Percentiles rank a stretch among this genome's conserved stretches.
phyloP scores from a whole-genome alignment of 441 rosid genomes.

The Mallotus japonicus region DNA sequence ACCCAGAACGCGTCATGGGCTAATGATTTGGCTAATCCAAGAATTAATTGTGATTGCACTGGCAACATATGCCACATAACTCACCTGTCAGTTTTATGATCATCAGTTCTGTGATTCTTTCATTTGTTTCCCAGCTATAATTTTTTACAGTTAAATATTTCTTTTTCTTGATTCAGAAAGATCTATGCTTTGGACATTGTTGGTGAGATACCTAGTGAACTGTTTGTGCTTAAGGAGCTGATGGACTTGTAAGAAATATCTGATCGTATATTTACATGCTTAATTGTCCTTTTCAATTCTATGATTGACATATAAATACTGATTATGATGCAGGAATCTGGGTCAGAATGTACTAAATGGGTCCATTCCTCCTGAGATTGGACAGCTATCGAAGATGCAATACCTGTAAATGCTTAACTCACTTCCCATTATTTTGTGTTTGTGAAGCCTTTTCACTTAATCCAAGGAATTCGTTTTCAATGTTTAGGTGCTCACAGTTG shows the following conservation, averaged over 20 bases:
- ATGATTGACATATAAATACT: constrained; percentile 4
- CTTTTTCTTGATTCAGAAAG: constrained; percentile 37
- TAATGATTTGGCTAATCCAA: constrained; percentile 40
- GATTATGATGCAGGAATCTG: constrained; percentile 42
- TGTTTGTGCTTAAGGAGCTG: constrained; percentile 45
- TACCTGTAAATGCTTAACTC: constrained; percentile 43
- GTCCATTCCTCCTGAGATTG: constrained; percentile 46
- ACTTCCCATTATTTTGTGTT: background rate
- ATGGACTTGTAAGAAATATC: constrained; percentile 43
- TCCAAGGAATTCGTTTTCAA: background rate
- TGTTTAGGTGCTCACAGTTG: constrained; percentile 15
- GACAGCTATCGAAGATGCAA: constrained; percentile 45
- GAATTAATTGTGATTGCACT: constrained; percentile 44
- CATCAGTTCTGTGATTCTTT: background rate
- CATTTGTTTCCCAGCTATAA: background rate
- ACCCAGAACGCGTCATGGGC: constrained; percentile 43
- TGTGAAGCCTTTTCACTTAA: background rate
- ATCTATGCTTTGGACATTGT: constrained; percentile 57
- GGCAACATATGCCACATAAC: constrained; percentile 44
- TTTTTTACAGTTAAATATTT: background rate
- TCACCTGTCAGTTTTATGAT: constrained; percentile 36
- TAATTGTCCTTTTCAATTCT: constrained; percentile 6
- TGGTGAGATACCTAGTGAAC: constrained; percentile 46
- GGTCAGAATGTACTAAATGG: constrained; percentile 53
- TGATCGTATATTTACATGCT: background rate